Conservation (phyloP, 1,139 yeast genomes). For the Lodderomyces orthopsilosis region DNA sequence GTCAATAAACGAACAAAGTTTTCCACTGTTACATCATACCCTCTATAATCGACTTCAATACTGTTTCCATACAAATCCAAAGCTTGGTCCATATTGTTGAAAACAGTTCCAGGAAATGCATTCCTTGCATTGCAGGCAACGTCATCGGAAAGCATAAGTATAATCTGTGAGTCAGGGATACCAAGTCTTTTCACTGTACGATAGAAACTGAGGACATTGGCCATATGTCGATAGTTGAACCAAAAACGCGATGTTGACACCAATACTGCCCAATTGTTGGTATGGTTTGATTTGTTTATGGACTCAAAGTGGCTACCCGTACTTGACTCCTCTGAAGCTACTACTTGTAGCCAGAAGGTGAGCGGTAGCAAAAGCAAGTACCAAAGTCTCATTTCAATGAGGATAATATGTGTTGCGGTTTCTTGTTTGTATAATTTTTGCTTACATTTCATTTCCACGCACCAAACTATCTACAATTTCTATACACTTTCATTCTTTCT, state of each 20-base stretch:
- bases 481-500: slow-evolving; percentile 1
- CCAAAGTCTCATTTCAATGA: not conserved
- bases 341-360: not conserved
- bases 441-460: not conserved
- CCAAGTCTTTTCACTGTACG: slow-evolving; percentile 94
- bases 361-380: not conserved
- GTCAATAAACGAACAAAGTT: slow-evolving; percentile 86
- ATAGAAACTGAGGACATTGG: slow-evolving; percentile 90
- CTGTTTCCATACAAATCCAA: slow-evolving; percentile 91
- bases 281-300: slow-evolving; percentile 46
- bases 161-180: slow-evolving; percentile 96
- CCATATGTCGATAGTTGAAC: slow-evolving; percentile 98
- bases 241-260: slow-evolving; percentile 96
- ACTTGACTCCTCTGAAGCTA: not conserved
- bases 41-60: slow-evolving; percentile 94
- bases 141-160: slow-evolving; percentile 93
- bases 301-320: not conserved
- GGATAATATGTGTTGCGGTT: not conserved
- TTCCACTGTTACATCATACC: slow-evolving; percentile 97
- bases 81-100: slow-evolving; percentile 91
- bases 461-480: not conserved
- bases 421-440: not conserved
- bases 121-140: slow-evolving; percentile 96
- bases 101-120: slow-evolving; percentile 94
- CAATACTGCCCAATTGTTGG: slow-evolving; percentile 92